phyloP scores from a whole-genome alignment of 768 basidiomycete species.

The Neoboletus brunneissimus region DNA sequence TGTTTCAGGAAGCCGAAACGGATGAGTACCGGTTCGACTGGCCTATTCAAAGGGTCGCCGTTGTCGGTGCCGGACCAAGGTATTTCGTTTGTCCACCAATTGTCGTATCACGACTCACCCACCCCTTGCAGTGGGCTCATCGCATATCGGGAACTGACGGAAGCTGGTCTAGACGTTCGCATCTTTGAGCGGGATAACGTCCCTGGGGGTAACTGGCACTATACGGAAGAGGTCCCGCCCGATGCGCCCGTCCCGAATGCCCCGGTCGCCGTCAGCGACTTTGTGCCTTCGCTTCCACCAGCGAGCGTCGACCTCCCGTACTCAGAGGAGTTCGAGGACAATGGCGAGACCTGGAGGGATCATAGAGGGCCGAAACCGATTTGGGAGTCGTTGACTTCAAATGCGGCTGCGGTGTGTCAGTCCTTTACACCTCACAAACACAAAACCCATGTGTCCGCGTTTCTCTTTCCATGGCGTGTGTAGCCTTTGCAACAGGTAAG shows the following conservation, averaged over 20 bases:
- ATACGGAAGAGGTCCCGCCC: not conserved
- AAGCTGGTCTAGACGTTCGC: constrained; percentile 8
- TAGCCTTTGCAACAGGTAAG: constrained; percentile 6
- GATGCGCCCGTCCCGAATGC: not conserved
- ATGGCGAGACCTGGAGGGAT: constrained; percentile 3
- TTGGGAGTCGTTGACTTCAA: constrained; percentile 15
- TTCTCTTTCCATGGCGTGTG: not conserved
- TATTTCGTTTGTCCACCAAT: not conserved
- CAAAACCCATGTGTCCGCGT: not conserved
- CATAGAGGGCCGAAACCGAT: constrained; percentile 12
- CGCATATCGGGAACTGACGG: constrained; percentile 13
- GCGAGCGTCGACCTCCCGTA: not conserved
- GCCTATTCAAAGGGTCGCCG: constrained; percentile 8
- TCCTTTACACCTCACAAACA: not conserved
- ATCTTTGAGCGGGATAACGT: not conserved
- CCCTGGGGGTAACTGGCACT: not conserved
- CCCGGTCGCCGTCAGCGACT: not conserved
- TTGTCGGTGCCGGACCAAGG: constrained; percentile 19
- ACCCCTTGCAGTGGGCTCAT: constrained; percentile 5
- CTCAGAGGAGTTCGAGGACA: not conserved
- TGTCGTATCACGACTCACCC: not conserved
- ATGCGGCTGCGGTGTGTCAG: constrained; percentile 10
- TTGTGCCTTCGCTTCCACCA: not conserved
- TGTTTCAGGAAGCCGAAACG: not conserved
- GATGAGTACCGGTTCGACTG: constrained; percentile 2